Evolutionary conservation across 2,329 filamentous ascomycete species (phyloP).

Genomic region (Fonsecaea nubica): DNA sequence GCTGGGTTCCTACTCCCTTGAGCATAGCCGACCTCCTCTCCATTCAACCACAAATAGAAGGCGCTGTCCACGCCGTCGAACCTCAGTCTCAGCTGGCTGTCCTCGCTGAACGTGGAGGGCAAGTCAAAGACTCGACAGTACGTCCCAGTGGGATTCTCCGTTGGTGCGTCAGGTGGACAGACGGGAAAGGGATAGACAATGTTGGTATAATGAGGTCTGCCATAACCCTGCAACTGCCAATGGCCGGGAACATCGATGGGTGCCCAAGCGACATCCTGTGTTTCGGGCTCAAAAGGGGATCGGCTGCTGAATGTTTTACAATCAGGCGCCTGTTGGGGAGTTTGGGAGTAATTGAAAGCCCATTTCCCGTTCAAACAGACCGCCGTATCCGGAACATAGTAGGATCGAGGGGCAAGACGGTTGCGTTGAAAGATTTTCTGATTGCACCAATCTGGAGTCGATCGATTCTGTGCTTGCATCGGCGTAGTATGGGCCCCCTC

Average conservation of each 20-base stretch:
- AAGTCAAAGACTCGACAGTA: slow-evolving; percentile 63
- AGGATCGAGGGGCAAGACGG: slow-evolving; percentile 60
- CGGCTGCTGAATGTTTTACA: slow-evolving; percentile 6
- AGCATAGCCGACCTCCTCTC: slow-evolving; percentile 68
- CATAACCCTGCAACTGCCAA: slow-evolving; percentile 74
- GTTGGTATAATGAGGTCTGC: slow-evolving; percentile 73
- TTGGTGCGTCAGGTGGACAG: slow-evolving; percentile 67
- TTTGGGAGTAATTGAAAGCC: slow-evolving; percentile 53
- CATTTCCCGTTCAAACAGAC: slow-evolving; percentile 61
- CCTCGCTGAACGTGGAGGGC: slow-evolving; percentile 46
- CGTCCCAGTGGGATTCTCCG: slow-evolving; percentile 69
- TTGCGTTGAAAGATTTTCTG: slow-evolving; percentile 61
- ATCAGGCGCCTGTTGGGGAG: slow-evolving; percentile 24
- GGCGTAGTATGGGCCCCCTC: neutral
- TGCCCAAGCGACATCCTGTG: slow-evolving; percentile 54
- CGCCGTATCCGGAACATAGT: slow-evolving; percentile 58
- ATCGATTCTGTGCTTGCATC: neutral
- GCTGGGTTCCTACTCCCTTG: slow-evolving; percentile 72
- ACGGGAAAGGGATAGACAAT: slow-evolving; percentile 70
- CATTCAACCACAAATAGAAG: slow-evolving; percentile 74
- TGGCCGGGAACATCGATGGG: slow-evolving; percentile 68
- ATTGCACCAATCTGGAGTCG: slow-evolving; percentile 40
- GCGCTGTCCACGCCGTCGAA: slow-evolving; percentile 77
- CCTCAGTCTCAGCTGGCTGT: slow-evolving; percentile 65
- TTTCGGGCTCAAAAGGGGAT: slow-evolving; percentile 27